phyloP scores from a whole-genome alignment of 768 basidiomycete species.

The Rhodotorula sphaerocarpa region DNA sequence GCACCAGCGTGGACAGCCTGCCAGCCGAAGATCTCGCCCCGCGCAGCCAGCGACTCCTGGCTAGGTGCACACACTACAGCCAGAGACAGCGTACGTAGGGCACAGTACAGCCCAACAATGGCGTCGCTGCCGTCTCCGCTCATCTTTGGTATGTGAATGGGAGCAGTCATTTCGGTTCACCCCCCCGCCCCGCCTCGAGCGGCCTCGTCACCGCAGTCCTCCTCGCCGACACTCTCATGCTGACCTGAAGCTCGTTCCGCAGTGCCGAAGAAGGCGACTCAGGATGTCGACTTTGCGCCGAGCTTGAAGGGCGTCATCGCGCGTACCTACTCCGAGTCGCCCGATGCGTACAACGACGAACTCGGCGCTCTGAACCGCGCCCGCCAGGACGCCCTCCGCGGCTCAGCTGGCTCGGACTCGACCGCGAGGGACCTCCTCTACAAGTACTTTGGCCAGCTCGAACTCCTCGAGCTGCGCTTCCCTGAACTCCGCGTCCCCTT shows the following conservation, averaged over 20 bases:
- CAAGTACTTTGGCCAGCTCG: constrained; percentile 99
- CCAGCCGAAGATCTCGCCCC: no score
- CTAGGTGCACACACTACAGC: no score
- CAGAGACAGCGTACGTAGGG: no score
- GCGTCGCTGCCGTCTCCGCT: constrained; percentile 12
- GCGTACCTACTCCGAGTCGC: constrained; percentile 85
- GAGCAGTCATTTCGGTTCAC: no score
- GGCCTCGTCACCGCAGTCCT: background rate
- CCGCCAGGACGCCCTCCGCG: constrained; percentile 89
- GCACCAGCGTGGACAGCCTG: no score
- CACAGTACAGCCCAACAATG: background rate
- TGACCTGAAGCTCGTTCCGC: constrained; percentile 57
- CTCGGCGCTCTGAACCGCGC: constrained; percentile 77
- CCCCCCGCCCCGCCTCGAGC: background rate
- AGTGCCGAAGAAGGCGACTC: constrained; percentile 87
- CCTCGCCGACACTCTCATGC: constrained; percentile 22
- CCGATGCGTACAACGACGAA: constrained; percentile 78
- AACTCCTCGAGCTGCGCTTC: constrained; percentile 91
- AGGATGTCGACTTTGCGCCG: constrained; percentile 91
- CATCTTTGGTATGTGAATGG: constrained; percentile 14
- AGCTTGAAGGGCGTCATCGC: constrained; percentile 78
- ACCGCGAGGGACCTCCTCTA: constrained; percentile 84
- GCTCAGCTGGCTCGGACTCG: constrained; percentile 74
- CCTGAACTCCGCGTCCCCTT: constrained; percentile 93
- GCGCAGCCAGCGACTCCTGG: no score